Evolutionary conservation across 140 eudicot genomes (phyloP), one percentile per base, ranked within the genome.

Genomic region (Stevia rebaudiana): DNA sequence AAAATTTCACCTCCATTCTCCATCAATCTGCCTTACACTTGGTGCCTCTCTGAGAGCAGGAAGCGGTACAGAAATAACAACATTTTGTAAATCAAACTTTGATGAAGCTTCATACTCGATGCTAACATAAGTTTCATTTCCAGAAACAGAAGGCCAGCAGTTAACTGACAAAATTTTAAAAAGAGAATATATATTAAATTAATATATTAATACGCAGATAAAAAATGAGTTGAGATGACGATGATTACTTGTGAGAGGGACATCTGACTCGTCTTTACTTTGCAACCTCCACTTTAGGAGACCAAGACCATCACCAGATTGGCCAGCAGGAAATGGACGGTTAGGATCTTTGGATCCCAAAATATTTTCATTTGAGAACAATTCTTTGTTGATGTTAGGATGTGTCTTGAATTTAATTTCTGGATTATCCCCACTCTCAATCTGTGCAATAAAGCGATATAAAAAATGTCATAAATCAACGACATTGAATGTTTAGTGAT

Each of bases 141-240:
- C 98, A 79, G 98, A 91, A 70, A 91, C 89, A 57, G 98, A 91
- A 31, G 98, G 98, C 96, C 98, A 91, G 68, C 98, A 91, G 80
- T 88, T 88, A 62, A 91, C 98, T 91, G 84, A 56, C 18, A 83
- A 36, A 28, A 28, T 28, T 28, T 28, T 28, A 28, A 65, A 9
- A 23, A 40, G 24, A 72, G n/a, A 8, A 63, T 5, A 15, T 15
- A 35, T 24, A 8, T 5, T 13, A 7, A 58, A 21, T 16, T n/a
- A n/a, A n/a, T n/a, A n/a, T n/a, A n/a, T n/a, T n/a, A n/a, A n/a
- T n/a, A n/a, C n/a, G n/a, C n/a, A n/a, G n/a, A n/a, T n/a, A n/a
- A n/a, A n/a, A 61, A n/a, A 36, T 3, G 30, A 33, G 50, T 43
- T 23, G 36, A 54, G 19, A 44, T 21, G 62, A 44, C 16, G 62